Conservation (phyloP, 768 basidiomycete species). For the Russula lepida region DNA sequence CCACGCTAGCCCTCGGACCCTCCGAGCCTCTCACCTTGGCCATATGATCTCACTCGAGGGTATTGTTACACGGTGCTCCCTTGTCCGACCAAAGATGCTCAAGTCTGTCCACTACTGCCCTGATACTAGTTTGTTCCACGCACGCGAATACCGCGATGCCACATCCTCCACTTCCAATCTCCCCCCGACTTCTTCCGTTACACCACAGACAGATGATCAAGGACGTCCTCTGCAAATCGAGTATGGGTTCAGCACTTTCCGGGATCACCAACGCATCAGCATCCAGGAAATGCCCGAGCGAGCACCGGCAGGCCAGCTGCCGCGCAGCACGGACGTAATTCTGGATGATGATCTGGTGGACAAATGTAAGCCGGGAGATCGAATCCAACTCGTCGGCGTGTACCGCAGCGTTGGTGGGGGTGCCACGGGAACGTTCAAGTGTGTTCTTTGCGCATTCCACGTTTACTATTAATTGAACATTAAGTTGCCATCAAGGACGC, state of each 20-base stretch:
- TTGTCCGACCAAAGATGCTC: slow-evolving; percentile 98
- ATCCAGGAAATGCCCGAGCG: slow-evolving; percentile 99
- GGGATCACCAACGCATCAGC: slow-evolving; percentile 94
- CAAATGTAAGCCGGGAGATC: slow-evolving; percentile 94
- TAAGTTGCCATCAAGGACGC: slow-evolving; percentile 47
- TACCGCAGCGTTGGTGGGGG: slow-evolving; percentile 94
- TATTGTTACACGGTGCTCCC: slow-evolving; percentile 95
- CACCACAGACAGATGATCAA: slow-evolving; percentile 88
- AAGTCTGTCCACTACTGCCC: slow-evolving; percentile 94
- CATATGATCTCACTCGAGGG: slow-evolving; percentile 97
- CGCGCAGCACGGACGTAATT: slow-evolving; percentile 92
- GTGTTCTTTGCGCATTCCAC: slow-evolving; percentile 22
- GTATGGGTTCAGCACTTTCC: slow-evolving; percentile 84
- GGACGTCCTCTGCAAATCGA: slow-evolving; percentile 84
- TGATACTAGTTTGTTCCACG: slow-evolving; percentile 75
- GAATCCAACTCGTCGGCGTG: slow-evolving; percentile 91
- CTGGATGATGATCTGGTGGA: slow-evolving; percentile 96
- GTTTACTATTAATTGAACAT: neutral
- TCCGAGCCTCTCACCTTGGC: slow-evolving; percentile 80
- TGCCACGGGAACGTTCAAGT: slow-evolving; percentile 91
- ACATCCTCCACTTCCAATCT: slow-evolving; percentile 79
- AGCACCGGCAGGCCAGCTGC: slow-evolving; percentile 93
- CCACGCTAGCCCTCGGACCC: slow-evolving; percentile 90
- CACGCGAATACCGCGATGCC: slow-evolving; percentile 87
- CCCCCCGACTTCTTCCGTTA: slow-evolving; percentile 77